A percentile compares a stretch with the other conserved stretches of the same genome.
phyloP scores from a whole-genome alignment of 495 filamentous ascomycete genomes.

The Durotheca rogersii region DNA sequence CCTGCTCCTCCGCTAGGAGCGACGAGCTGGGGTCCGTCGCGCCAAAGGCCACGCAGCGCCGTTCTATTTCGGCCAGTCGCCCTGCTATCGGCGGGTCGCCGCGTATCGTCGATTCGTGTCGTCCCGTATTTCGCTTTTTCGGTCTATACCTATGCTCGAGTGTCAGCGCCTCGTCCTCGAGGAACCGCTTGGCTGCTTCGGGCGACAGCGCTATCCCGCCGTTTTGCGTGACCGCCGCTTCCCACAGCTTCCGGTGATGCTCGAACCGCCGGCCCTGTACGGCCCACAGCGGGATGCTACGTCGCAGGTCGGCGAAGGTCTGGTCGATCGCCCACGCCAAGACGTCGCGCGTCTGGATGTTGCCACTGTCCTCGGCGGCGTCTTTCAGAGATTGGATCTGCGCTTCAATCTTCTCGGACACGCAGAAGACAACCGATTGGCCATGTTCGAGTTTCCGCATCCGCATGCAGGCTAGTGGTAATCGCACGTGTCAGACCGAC shows the following conservation, averaged over 20 bases:
- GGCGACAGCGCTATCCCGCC: no score
- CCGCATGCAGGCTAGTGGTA: slow-evolving; percentile 65
- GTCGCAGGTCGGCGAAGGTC: slow-evolving; percentile 51
- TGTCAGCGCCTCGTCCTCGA: slow-evolving; percentile 38
- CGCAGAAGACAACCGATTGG: slow-evolving; percentile 62
- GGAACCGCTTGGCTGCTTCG: slow-evolving; percentile 46
- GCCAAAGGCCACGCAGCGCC: slow-evolving; percentile 49
- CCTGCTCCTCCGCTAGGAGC: slow-evolving; percentile 65
- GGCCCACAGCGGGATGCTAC: slow-evolving; percentile 60
- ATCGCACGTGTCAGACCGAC: no score
- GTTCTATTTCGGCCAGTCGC: no score
- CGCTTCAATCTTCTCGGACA: slow-evolving; percentile 53
- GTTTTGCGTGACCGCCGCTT: no score
- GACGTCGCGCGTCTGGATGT: slow-evolving; percentile 50
- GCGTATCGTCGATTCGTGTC: no score
- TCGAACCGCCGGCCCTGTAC: slow-evolving; percentile 56
- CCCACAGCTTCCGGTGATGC: slow-evolving; percentile 37
- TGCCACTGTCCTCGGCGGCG: not conserved
- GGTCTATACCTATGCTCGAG: slow-evolving; percentile 25
- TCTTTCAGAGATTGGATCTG: slow-evolving; percentile 36
- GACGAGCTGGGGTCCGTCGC: slow-evolving; percentile 37
- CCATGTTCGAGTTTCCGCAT: slow-evolving; percentile 63
- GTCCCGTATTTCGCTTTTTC: no score
- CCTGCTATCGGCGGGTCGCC: no score
- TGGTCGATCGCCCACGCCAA: slow-evolving; percentile 60